Conservation (phyloP, 2,329 filamentous ascomycete genomes). For the Aspergillus ochraceus region DNA sequence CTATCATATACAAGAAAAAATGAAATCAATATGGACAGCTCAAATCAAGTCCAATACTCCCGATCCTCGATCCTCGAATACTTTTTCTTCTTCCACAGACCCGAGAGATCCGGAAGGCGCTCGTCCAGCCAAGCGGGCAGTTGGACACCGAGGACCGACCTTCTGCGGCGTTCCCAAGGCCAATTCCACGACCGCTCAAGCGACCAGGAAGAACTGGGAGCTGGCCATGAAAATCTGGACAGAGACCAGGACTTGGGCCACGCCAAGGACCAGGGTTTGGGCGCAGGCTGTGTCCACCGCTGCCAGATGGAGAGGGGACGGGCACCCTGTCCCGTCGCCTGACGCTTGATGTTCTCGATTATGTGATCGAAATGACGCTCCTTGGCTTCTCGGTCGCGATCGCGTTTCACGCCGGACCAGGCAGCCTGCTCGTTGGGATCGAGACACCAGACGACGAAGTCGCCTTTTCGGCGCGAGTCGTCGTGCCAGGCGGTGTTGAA, state of each 20-base stretch:
- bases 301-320: background rate
- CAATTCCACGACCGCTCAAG: background rate
- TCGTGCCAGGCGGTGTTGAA: conserved; percentile 65
- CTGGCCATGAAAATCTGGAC: background rate
- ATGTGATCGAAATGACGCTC: conserved; percentile 39
- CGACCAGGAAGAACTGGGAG: background rate
- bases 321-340: conserved; percentile 18
- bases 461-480: conserved; percentile 60
- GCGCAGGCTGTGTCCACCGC: conserved; percentile 11
- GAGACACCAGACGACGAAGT: conserved; percentile 62
- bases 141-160: background rate
- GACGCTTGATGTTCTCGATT: conserved; percentile 31
- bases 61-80: background rate
- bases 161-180: conserved; percentile 15
- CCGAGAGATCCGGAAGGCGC: background rate
- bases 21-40: background rate
- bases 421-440: conserved; percentile 36
- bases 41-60: background rate
- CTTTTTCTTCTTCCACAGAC: background rate
- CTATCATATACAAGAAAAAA: background rate
- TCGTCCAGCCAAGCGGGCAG: background rate
- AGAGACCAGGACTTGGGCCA: conserved; percentile 16
- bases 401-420: conserved; percentile 31
- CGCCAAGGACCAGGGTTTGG: conserved; percentile 12
- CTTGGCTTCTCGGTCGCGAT: conserved; percentile 21